phyloP scores from a whole-genome alignment of 2,329 filamentous ascomycete genomes.

The Alternaria brassicae region DNA sequence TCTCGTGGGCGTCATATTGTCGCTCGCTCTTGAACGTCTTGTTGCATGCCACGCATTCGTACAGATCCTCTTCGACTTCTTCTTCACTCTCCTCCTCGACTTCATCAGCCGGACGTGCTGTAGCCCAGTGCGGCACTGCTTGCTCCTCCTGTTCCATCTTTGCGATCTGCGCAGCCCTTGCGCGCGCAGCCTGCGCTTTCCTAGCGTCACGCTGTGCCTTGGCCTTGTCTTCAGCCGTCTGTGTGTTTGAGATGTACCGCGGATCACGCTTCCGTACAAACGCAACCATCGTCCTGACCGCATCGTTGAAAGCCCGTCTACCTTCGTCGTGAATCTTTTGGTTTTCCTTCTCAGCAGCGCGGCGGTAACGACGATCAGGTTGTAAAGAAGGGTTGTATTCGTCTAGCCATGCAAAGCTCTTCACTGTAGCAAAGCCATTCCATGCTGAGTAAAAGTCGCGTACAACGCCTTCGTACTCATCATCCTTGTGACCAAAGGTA shows the following conservation, averaged over 20 bases:
- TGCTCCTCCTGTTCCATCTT: conserved; percentile 71
- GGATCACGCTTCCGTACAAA: conserved; percentile 94
- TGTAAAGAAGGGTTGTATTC: conserved; percentile 83
- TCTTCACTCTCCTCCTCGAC: conserved; percentile 63
- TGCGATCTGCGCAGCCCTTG: conserved; percentile 80
- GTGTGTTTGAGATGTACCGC: conserved; percentile 77
- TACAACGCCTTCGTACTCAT: conserved; percentile 77
- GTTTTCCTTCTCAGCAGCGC: conserved; percentile 96
- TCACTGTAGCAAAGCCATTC: conserved; percentile 81
- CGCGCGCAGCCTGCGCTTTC: conserved; percentile 82
- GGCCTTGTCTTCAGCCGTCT: conserved; percentile 82
- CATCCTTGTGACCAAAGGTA: conserved; percentile 78
- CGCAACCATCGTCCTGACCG: conserved; percentile 81
- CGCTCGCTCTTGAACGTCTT: conserved; percentile 87
- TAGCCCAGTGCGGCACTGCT: conserved; percentile 77
- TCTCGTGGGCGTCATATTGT: conserved; percentile 89
- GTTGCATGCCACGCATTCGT: conserved; percentile 68
- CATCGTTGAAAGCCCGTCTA: conserved; percentile 88
- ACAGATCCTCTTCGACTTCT: conserved; percentile 59
- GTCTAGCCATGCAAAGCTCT: conserved; percentile 90
- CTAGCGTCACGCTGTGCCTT: conserved; percentile 78
- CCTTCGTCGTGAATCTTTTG: conserved; percentile 81
- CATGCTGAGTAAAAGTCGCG: conserved; percentile 82
- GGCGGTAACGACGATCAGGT: conserved; percentile 80
- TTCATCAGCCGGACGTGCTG: conserved; percentile 63